A percentile compares a stretch with the other conserved stretches of the same genome.
Evolutionary conservation across 2,329 filamentous ascomycete genomes (phyloP).

Genomic region (Phaeosphaeriaceae sp.): DNA sequence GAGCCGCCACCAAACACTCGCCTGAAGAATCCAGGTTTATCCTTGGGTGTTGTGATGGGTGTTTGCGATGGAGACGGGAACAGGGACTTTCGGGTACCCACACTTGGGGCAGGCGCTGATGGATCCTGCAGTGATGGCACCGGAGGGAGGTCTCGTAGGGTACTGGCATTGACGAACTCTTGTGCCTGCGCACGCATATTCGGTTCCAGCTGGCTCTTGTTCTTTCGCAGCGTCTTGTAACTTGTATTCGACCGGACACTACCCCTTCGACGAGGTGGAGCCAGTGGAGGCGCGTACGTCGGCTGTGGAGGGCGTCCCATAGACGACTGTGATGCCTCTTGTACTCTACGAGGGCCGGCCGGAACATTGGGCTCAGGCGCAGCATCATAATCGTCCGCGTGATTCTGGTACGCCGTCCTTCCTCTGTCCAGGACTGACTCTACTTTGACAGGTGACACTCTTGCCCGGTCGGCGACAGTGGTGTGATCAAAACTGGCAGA

Average conservation of each 20-base stretch:
- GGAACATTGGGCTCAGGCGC: conserved; percentile 87
- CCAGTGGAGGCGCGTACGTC: conserved; percentile 47
- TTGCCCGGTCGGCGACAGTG: conserved; percentile 25
- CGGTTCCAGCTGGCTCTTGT: conserved; percentile 50
- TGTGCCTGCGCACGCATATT: conserved; percentile 55
- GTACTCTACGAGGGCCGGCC: conserved; percentile 71
- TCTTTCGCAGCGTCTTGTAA: conserved; percentile 49
- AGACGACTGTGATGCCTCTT: conserved; percentile 51
- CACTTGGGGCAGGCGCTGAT: conserved; percentile 60
- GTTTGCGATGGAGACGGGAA: conserved; percentile 41
- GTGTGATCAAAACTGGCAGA: conserved; percentile 77
- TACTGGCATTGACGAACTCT: conserved; percentile 57
- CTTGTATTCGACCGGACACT: conserved; percentile 65
- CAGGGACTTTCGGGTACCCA: conserved; percentile 58
- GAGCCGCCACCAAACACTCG: conserved; percentile 78
- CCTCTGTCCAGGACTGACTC: conserved; percentile 54
- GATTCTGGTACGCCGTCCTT: conserved; percentile 51
- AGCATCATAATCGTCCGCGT: conserved; percentile 72
- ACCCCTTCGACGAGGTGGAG: conserved; percentile 60
- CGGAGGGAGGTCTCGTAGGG: conserved; percentile 50
- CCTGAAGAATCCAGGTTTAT: conserved; percentile 88
- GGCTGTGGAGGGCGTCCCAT: conserved; percentile 48
- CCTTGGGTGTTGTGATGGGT: conserved; percentile 54
- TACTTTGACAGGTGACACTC: conserved; percentile 40
- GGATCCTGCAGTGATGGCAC: conserved; percentile 56